Evolutionary conservation across 2,329 filamentous ascomycete species (phyloP), one percentile per base, ranked within the genome.

Genomic region (Pezicula neosporulosa): DNA sequence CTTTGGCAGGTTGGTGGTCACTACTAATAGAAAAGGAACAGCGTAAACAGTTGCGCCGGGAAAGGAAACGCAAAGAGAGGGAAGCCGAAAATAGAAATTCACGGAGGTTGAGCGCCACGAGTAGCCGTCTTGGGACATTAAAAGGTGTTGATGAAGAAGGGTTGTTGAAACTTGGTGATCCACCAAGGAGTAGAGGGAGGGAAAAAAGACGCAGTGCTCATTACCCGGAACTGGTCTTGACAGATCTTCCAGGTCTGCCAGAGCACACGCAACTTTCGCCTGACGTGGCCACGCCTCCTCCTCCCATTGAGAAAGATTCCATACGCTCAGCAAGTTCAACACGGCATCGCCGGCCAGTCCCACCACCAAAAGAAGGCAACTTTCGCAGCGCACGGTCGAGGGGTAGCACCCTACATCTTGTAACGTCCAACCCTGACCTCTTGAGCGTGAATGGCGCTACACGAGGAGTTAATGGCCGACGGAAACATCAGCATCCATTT

Each of bases 1-100:
- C 87, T 6, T 74, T 99, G 45, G 90, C 91, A 47, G 94, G 94
- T 6, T 99, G 94, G 94, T 99, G 94, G 94, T 89, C 90, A 3
- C 71, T 99, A 27, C 73, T 99, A 37, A 83, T 97, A 9, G 94
- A 97, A 65, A 99, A 97, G 68, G 94, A 99, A 66, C 83, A 91
- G 66, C 83, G 91, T 8, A 99, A 99, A 69, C 86, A 92, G 57
- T 80, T 74, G 55, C 79, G 91, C 54, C 78, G 86, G 56, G 91
- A 97, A 62, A 82, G 84, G 48, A 97, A 93, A 66, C 82, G 93
- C 8, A 90, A 81, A 64, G 92, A 97, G 66, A 85, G 83, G 60
- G 92, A 99, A 62, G 78, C 81, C 1, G 90, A 97, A 63, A 84
- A 83, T 51, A 87, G 90, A 66, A 89, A 84, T 55, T 77, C 94